A percentile compares a stretch with the other conserved stretches of the same genome.
Conservation (phyloP, 2,329 filamentous ascomycete species). For the Teratosphaeria gauchensis region DNA sequence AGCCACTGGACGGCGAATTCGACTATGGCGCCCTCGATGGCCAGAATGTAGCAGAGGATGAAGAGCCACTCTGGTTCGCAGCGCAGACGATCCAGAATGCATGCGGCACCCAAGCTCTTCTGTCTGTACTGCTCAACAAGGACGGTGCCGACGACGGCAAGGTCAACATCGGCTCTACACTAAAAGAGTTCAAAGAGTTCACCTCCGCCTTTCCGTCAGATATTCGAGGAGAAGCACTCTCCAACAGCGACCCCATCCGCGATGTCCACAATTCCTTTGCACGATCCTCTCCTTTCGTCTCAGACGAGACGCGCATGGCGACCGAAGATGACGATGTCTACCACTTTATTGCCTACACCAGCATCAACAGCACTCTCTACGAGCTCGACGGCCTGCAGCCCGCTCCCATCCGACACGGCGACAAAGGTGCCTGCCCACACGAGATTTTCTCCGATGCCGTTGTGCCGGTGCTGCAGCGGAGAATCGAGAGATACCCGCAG, state of each 20-base stretch:
- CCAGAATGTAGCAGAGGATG: conserved; percentile 15
- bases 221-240: conserved; percentile 60
- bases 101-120: conserved; percentile 89
- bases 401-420: conserved; percentile 79
- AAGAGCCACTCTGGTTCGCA: conserved; percentile 71
- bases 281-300: conserved; percentile 77
- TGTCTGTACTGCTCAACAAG: conserved; percentile 87
- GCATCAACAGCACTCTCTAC: conserved; percentile 70
- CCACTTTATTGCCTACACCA: conserved; percentile 94
- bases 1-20: conserved; percentile 71
- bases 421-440: conserved; percentile 54
- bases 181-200: conserved; percentile 79
- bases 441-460: conserved; percentile 69
- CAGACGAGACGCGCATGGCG: conserved; percentile 69
- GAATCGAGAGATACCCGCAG: conserved; percentile 74
- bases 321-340: conserved; percentile 82
- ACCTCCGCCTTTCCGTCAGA: conserved; percentile 66
- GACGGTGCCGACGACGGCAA: conserved; percentile 28
- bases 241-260: conserved; percentile 51
- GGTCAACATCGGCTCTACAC: conserved; percentile 61
- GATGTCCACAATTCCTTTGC: conserved; percentile 84
- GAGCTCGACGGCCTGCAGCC: conserved; percentile 93
- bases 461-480: conserved; percentile 74
- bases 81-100: conserved; percentile 97
- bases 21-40: conserved; percentile 61